Base-by-base conservation (phyloP, 225 moss, liverwort and hornwort species). In the Thuidium tamariscinum region DNA sequence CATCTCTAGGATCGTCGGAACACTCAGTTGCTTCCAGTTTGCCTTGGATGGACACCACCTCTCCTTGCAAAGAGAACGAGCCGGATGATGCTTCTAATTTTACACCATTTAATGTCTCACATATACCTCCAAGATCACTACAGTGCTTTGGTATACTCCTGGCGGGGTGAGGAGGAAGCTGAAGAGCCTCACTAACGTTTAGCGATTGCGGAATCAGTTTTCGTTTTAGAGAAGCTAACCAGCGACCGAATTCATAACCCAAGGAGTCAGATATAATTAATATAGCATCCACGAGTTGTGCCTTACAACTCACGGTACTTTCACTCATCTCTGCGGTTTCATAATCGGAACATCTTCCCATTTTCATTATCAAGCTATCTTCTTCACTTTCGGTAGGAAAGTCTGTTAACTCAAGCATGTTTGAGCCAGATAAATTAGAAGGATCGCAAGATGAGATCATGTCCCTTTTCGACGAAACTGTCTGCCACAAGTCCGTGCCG, bases 61-160 rank as follows among this genome's bases (percentile, higher is more conserved):
- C 90, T 80, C 93, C 93, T 90, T 93, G 91, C 84, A 90, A 90
- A 78, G 91, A 82, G 60, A 78, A 84, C 49, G 60, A 80, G n/a
- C 87, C 65, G 13, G 86, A 79, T 75, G 82, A 72, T 56, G 86
- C 79, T 79, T 91, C 91, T 74, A 77, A 64, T n/a, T 80, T 85
- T 62, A 77, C 86, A 59, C 74, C 82, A 82, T 76, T 67, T 44
- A 64, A 62, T 37, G 25, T 27, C 60, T 86, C 84, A 82, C 51
- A 78, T 51, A 70, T 46, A 12, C 86, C 88, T 75, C 81, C 82
- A 74, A 85, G 86, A 57, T 73, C 76, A 74, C 79, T 85, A 34
- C 41, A 74, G 39, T 27, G 65, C 16, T 74, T 79, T 75, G 90
- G 55, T 73, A 60, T 57, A 63, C 37, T 39, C 51, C 54, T 74